A percentile compares a stretch with the other conserved stretches of the same genome.
phyloP scores from a whole-genome alignment of 2,329 filamentous ascomycete species.

The Septoria linicola region DNA sequence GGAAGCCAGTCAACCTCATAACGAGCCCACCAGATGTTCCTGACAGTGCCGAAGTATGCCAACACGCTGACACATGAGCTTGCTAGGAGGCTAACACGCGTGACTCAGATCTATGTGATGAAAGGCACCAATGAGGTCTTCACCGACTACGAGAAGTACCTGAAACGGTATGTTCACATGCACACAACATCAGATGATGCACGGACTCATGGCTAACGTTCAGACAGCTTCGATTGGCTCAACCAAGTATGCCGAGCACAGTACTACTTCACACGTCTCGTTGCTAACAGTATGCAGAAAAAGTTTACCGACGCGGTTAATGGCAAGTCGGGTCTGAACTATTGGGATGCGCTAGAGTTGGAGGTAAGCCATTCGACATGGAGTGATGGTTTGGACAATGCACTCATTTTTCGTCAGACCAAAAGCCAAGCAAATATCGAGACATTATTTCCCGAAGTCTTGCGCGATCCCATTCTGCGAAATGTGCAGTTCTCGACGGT shows the following conservation, averaged over 20 bases:
- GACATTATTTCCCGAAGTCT: slow-evolving; percentile 82
- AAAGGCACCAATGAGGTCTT: slow-evolving; percentile 88
- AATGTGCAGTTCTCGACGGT: slow-evolving; percentile 88
- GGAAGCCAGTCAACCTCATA: slow-evolving; percentile 86
- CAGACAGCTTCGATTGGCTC: slow-evolving; percentile 81
- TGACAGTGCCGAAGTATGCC: slow-evolving; percentile 76
- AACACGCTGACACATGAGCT: neutral
- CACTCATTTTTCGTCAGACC: slow-evolving; percentile 39
- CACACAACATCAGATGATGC: neutral
- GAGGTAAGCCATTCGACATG: slow-evolving; percentile 35
- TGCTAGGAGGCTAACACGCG: slow-evolving; percentile 30
- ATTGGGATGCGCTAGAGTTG: slow-evolving; percentile 74
- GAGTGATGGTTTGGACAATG: slow-evolving; percentile 8
- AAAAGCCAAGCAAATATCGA: slow-evolving; percentile 83
- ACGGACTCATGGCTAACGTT: slow-evolving; percentile 15
- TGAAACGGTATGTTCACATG: slow-evolving; percentile 65
- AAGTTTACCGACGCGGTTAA: slow-evolving; percentile 96
- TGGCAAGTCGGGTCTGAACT: slow-evolving; percentile 84
- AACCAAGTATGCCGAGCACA: slow-evolving; percentile 65
- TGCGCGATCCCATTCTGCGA: slow-evolving; percentile 86
- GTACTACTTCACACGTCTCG: neutral
- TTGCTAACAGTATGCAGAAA: slow-evolving; percentile 53
- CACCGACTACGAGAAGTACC: slow-evolving; percentile 80
- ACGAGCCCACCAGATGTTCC: slow-evolving; percentile 70
- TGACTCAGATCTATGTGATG: slow-evolving; percentile 80